Conservation (phyloP, 2,329 filamentous ascomycete genomes). For the Huntiella decipiens region DNA sequence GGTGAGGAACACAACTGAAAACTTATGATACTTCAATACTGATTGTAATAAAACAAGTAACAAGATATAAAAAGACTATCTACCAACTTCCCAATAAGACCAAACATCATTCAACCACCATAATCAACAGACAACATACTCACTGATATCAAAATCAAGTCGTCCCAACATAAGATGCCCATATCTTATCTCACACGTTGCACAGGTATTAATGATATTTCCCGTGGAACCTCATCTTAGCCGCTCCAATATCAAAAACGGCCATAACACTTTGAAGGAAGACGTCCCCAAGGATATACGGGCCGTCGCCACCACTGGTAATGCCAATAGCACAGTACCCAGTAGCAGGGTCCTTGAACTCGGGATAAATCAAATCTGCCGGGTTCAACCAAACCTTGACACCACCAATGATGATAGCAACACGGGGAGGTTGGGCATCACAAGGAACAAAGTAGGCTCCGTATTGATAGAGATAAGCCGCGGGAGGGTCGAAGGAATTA, state of each 20-base stretch:
- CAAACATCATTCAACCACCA: too few species aligned
- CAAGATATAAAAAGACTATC: background rate
- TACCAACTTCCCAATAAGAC: background rate
- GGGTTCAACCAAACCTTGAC: constrained; percentile 29
- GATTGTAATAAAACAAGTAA: background rate
- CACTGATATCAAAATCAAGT: background rate
- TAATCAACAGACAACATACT: background rate
- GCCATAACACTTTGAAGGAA: constrained; percentile 33
- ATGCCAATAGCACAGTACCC: constrained; percentile 30
- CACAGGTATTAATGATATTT: constrained; percentile 1
- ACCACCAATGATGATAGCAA: constrained; percentile 27
- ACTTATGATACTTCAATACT: background rate
- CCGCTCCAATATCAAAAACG: constrained; percentile 28
- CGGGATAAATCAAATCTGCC: constrained; percentile 27
- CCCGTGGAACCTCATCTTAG: constrained; percentile 26
- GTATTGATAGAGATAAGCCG: constrained; percentile 27
- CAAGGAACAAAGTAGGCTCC: constrained; percentile 30
- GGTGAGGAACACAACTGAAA: background rate
- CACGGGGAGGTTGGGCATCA: constrained; percentile 25
- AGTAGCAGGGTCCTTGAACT: constrained; percentile 24
- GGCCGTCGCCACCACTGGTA: constrained; percentile 24
- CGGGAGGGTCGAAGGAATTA: constrained; percentile 26
- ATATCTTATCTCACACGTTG: too few species aligned
- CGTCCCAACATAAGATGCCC: too few species aligned
- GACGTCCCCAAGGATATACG: constrained; percentile 29